Evolutionary conservation across 2,329 filamentous ascomycete genomes (phyloP).

Genomic region (Colletotrichum trifolii): DNA sequence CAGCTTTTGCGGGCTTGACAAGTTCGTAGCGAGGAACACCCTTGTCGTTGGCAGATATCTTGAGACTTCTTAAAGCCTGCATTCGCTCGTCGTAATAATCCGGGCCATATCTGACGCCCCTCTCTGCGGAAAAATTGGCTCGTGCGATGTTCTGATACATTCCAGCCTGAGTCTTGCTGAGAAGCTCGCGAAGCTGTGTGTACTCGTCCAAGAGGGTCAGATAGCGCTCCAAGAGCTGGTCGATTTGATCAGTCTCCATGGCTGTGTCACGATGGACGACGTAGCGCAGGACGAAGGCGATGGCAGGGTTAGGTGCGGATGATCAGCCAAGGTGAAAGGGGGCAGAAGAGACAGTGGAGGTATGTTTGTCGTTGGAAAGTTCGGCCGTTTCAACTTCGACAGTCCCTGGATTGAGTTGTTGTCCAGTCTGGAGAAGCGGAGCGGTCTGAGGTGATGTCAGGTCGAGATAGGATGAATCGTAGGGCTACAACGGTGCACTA

Average conservation of each 20-base stretch:
- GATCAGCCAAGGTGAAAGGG: neutral
- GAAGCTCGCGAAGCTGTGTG: conserved; percentile 64
- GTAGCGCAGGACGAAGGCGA: neutral
- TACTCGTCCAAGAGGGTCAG: conserved; percentile 76
- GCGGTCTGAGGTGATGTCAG: conserved; percentile 4
- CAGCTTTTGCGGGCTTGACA: conserved; percentile 29
- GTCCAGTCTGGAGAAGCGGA: neutral
- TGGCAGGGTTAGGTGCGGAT: neutral
- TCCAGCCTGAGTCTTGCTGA: conserved; percentile 64
- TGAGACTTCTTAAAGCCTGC: conserved; percentile 66
- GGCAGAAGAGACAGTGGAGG: neutral
- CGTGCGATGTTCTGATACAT: conserved; percentile 74
- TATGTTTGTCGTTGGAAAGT: conserved; percentile 1
- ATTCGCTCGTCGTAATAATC: conserved; percentile 81
- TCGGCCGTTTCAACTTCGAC: neutral
- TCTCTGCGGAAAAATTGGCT: conserved; percentile 77
- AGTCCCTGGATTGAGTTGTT: neutral
- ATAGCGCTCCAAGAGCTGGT: conserved; percentile 73
- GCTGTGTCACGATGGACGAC: conserved; percentile 16
- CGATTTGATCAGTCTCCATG: conserved; percentile 57
- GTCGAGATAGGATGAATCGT: conserved; percentile 15
- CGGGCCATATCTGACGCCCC: conserved; percentile 72
- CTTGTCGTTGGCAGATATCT: conserved; percentile 39
- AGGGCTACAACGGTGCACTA: conserved; percentile 4
- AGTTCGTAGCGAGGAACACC: conserved; percentile 41